Conservation (phyloP, 345 rosid genomes). For the Triadica sebifera region DNA sequence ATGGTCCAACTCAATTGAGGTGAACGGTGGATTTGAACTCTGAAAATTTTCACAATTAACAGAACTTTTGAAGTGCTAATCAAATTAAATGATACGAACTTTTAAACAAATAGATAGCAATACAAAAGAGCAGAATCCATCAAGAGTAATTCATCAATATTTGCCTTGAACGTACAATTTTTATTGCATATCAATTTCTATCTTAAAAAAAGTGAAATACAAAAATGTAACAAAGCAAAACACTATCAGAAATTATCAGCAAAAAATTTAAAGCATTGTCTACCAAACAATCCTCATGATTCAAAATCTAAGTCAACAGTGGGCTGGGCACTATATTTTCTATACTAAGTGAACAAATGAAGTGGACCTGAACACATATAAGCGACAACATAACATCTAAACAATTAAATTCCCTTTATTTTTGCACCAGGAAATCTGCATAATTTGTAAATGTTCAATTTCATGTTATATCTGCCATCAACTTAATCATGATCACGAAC, state of each 20-base stretch:
- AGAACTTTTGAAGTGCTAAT: slow-evolving; percentile 15
- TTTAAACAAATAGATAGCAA: not conserved
- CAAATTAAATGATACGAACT: not conserved
- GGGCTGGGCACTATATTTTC: too few relatives aligned
- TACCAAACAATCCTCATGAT: not conserved
- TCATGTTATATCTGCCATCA: not conserved
- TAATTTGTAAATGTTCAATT: not conserved
- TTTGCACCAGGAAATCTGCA: not conserved
- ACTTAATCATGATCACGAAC: not conserved
- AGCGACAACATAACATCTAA: not conserved
- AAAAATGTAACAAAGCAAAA: not conserved
- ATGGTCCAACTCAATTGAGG: slow-evolving; percentile 98
- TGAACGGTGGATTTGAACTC: slow-evolving; percentile 99
- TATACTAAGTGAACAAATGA: too few relatives aligned
- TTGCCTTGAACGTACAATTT: not conserved
- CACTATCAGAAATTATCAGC: not conserved
- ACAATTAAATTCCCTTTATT: not conserved
- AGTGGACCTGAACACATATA: too few relatives aligned
- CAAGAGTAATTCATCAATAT: not conserved
- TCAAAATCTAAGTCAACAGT: not conserved
- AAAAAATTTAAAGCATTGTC: not conserved
- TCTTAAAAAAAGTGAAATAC: not conserved
- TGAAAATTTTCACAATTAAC: slow-evolving; percentile 44
- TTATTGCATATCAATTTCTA: not conserved
- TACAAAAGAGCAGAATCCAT: not conserved